A percentile compares a stretch with the other conserved stretches of the same genome.
Conservation (phyloP, 225 moss, liverwort and hornwort species). For the Antitrichia curtipendula region DNA sequence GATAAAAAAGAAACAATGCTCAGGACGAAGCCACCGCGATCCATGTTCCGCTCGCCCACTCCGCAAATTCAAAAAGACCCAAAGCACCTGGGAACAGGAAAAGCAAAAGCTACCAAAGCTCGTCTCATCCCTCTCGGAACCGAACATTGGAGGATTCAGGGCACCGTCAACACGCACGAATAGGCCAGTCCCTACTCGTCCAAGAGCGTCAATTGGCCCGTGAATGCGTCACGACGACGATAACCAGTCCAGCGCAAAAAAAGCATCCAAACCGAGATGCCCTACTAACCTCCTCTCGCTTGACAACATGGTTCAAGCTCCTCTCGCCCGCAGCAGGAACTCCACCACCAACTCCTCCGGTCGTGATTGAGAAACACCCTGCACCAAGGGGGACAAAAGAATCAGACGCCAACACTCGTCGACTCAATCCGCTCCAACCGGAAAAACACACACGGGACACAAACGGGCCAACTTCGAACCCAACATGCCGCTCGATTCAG, state of each 20-base stretch:
- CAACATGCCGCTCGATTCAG: neutral
- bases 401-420: neutral
- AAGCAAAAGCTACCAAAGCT: neutral
- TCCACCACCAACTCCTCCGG: constrained; percentile 8
- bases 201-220: neutral
- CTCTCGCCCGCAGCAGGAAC: constrained; percentile 38
- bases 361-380: constrained; percentile 9
- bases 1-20: neutral
- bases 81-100: neutral
- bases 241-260: neutral
- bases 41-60: neutral
- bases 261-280: neutral
- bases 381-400: neutral
- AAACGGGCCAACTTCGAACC: neutral
- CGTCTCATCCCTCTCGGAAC: neutral
- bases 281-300: constrained; percentile 79
- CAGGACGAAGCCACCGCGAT: neutral
- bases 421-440: neutral
- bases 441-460: neutral
- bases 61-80: no score
- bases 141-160: neutral
- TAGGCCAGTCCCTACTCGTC: neutral
- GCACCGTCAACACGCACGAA: neutral
- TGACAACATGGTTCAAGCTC: constrained; percentile 71
- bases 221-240: neutral